Base-by-base conservation (phyloP, 345 rosid species). In the Reutealis trisperma region DNA sequence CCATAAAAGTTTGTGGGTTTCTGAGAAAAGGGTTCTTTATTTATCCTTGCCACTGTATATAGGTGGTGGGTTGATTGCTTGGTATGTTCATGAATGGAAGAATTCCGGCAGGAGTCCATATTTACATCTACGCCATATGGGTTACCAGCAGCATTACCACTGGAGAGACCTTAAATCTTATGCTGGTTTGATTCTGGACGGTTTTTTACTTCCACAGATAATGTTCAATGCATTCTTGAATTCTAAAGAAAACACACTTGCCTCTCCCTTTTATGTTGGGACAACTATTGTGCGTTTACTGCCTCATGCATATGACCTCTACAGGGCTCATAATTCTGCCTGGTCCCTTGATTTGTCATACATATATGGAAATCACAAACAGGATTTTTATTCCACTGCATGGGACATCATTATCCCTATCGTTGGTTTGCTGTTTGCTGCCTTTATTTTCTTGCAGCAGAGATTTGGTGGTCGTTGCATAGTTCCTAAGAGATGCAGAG, bases 261-360 rank as follows among this genome's bases (percentile, higher is more conserved):
- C 96, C 66, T 71, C 78, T 61, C 63, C 84, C 45, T 93, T 90
- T 70, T 95, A 90, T 57, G 12, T 73, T 1, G 98, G 98, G 65
- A 84, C 85, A 79, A 90, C 94, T 65, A 1, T 90, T 7, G 87
- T 91, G 60, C 90, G 89, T 3, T 45, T 90, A 62, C 84, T 95
- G 60, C 98, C 99, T 34, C 99, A 95, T 75, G 90, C 90, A 18
- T 95, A 95, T 74, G 99, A 95, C 82, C 91, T 95, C 41, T 91
- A 88, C 83, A 85, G 94, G 85, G 88, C 92, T 57, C 92, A 71
- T 74, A 86, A 84, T 73, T 87, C 89, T 11, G 62, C 89, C 61
- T 80, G 88, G 85, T 80, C 83, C 77, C 86, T 86, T 27, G 94
- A 85, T 77, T 75, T 80, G 70, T 89, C 97, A 24, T 93, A 79